phyloP scores from a whole-genome alignment of 108 stramenopile genomes.

The Skeletonema menzelii region DNA sequence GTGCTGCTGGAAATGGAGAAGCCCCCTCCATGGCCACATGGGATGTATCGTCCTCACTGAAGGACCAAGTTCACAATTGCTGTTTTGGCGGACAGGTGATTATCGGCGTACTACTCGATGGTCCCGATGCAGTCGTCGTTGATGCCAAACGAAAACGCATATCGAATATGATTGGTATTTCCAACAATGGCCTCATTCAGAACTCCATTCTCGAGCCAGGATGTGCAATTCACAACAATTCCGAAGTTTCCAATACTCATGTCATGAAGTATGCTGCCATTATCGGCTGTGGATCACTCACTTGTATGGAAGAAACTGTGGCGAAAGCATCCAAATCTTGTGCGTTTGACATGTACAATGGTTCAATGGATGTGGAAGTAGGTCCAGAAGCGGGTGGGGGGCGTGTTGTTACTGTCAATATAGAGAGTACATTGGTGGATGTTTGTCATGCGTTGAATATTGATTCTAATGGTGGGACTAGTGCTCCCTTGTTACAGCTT shows the following conservation, averaged over 20 bases:
- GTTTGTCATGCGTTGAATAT: constrained; percentile 57
- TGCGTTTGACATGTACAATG: constrained; percentile 39
- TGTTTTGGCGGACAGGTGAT: constrained; percentile 57
- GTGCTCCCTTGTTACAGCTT: constrained; percentile 3
- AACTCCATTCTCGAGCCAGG: constrained; percentile 59
- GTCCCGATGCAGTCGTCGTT: background rate
- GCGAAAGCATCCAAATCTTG: background rate
- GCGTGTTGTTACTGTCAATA: constrained; percentile 34
- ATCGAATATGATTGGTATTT: constrained; percentile 46
- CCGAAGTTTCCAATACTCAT: constrained; percentile 53
- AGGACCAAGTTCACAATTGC: constrained; percentile 46
- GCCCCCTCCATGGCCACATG: constrained; percentile 7
- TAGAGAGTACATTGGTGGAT: constrained; percentile 70
- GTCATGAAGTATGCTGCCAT: constrained; percentile 58
- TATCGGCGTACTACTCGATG: constrained; percentile 31
- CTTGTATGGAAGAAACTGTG: constrained; percentile 9
- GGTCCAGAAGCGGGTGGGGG: constrained; percentile 86
- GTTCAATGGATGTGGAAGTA: constrained; percentile 57
- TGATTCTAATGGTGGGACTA: constrained; percentile 23
- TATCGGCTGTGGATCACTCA: constrained; percentile 61
- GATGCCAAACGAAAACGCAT: background rate
- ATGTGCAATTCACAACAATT: constrained; percentile 68
- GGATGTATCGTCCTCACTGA: constrained; percentile 34
- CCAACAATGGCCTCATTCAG: constrained; percentile 54
- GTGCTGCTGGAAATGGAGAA: constrained; percentile 31